phyloP scores from a whole-genome alignment of 1,139 yeast genomes.

The Saccharomyces hybrid region DNA sequence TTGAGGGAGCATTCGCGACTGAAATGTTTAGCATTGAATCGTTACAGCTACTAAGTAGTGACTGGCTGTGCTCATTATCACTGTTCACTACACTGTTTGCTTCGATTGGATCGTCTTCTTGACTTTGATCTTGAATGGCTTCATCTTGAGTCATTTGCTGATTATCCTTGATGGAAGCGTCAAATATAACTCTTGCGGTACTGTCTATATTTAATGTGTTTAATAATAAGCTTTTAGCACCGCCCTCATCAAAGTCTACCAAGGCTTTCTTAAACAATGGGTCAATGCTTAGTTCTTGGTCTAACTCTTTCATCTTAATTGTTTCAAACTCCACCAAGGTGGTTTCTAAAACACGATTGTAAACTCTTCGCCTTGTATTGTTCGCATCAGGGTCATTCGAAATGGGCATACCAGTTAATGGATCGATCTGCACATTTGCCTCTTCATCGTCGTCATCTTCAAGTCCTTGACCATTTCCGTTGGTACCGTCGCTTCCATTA shows the following conservation, averaged over 20 bases:
- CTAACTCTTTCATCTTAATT: slow-evolving; percentile 61
- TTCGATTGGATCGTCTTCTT: not conserved
- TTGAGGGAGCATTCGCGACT: not conserved
- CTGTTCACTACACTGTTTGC: not conserved
- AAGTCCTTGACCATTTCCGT: slow-evolving; percentile 27
- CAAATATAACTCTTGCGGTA: slow-evolving; percentile 35
- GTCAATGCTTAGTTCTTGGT: slow-evolving; percentile 72
- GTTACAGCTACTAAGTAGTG: not conserved
- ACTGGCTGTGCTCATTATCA: not conserved
- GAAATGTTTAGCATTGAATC: not conserved
- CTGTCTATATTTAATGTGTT: slow-evolving; percentile 48
- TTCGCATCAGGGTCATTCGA: slow-evolving; percentile 33
- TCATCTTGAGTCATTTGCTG: slow-evolving; percentile 1
- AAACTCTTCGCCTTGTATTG: slow-evolving; percentile 21
- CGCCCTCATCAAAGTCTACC: slow-evolving; percentile 93
- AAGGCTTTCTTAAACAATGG: slow-evolving; percentile 84
- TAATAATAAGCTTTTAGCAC: slow-evolving; percentile 74
- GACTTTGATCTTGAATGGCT: slow-evolving; percentile 14
- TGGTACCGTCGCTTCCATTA: slow-evolving; percentile 20
- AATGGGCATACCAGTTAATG: slow-evolving; percentile 30
- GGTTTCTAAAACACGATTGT: slow-evolving; percentile 41
- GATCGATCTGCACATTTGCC: slow-evolving; percentile 31
- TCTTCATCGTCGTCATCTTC: slow-evolving; percentile 33
- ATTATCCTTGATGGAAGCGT: slow-evolving; percentile 32
- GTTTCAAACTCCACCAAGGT: slow-evolving; percentile 52